phyloP scores from a whole-genome alignment of 2,329 filamentous ascomycete genomes.

The Paecilomyces variotii region DNA sequence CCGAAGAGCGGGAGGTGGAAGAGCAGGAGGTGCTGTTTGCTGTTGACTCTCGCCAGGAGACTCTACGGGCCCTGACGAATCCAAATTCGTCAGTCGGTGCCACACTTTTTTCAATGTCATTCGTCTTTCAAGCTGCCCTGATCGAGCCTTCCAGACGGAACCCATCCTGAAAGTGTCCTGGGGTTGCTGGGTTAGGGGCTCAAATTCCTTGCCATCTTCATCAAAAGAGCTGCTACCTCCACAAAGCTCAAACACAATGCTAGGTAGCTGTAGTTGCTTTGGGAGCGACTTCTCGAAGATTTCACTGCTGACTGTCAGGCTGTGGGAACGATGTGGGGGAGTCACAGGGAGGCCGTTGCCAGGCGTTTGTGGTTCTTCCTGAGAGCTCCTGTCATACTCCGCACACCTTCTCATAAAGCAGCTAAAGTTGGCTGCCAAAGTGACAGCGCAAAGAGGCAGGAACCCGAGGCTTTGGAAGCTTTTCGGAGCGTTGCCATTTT shows the following conservation, averaged over 20 bases:
- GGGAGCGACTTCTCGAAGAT: slow-evolving; percentile 6
- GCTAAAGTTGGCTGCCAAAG: slow-evolving; percentile 22
- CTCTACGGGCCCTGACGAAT: not conserved
- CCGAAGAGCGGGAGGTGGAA: not conserved
- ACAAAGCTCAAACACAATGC: slow-evolving; percentile 11
- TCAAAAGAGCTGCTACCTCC: slow-evolving; percentile 7
- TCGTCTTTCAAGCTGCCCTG: slow-evolving; percentile 4
- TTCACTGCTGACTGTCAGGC: slow-evolving; percentile 16
- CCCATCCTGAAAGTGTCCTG: slow-evolving; percentile 10
- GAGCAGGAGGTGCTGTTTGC: not conserved
- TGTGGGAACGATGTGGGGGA: slow-evolving; percentile 19
- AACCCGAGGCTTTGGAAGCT: slow-evolving; percentile 15
- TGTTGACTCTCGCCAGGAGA: not conserved
- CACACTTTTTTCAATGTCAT: slow-evolving; percentile 8
- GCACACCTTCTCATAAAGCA: slow-evolving; percentile 16
- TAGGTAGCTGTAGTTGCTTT: slow-evolving; percentile 11
- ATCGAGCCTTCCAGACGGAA: slow-evolving; percentile 2
- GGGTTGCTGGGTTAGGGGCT: slow-evolving; percentile 14
- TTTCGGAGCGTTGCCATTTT: not conserved
- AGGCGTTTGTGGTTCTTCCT: slow-evolving; percentile 9
- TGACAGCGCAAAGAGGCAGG: slow-evolving; percentile 25
- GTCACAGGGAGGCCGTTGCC: slow-evolving; percentile 18
- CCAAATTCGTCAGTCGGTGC: slow-evolving; percentile 2
- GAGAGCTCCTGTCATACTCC: not conserved
- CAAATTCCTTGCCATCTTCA: slow-evolving; percentile 9